Percentiles rank a stretch among this genome's conserved stretches.
These are phyloP conservation scores for Magnusiomyces fungicola DNA, from an alignment of 1,139 yeast genomes.

Conservation along the genomic window DNA sequence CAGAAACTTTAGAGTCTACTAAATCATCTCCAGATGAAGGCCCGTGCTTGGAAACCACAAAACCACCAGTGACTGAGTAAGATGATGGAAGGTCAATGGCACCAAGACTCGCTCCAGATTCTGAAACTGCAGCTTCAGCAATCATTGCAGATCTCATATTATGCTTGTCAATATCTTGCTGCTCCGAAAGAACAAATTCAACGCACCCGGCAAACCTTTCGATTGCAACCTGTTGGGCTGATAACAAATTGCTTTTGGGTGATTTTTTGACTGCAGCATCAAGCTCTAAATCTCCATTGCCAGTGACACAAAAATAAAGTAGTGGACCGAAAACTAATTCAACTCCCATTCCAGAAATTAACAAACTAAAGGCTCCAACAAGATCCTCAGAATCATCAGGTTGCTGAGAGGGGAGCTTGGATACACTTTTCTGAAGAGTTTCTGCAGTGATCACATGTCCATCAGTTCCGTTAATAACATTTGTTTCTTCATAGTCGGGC, in stretches of 20 bases:
- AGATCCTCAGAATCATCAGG: background rate
- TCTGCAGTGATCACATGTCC: background rate
- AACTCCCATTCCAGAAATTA: background rate
- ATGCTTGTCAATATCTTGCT: background rate
- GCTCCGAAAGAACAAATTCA: slow-evolving; percentile 2
- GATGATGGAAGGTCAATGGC: background rate
- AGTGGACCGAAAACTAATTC: background rate
- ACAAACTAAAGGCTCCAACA: background rate
- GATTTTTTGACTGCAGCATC: background rate
- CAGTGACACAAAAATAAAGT: background rate
- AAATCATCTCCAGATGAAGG: background rate
- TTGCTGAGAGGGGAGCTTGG: too few species aligned
- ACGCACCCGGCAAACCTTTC: slow-evolving; percentile 3
- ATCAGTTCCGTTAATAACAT: background rate
- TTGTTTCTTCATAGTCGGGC: background rate
- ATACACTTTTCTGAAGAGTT: too few species aligned
- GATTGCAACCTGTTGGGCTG: background rate
- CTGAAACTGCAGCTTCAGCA: background rate
- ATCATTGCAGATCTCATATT: background rate
- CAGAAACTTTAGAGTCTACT: background rate
- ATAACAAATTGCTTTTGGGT: background rate
- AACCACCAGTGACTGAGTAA: background rate
- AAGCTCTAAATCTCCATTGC: background rate
- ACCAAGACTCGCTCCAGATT: background rate
- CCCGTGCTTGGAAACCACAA: too few species aligned